phyloP scores from a whole-genome alignment of 441 rosid genomes.

The Syzygium malaccense region DNA sequence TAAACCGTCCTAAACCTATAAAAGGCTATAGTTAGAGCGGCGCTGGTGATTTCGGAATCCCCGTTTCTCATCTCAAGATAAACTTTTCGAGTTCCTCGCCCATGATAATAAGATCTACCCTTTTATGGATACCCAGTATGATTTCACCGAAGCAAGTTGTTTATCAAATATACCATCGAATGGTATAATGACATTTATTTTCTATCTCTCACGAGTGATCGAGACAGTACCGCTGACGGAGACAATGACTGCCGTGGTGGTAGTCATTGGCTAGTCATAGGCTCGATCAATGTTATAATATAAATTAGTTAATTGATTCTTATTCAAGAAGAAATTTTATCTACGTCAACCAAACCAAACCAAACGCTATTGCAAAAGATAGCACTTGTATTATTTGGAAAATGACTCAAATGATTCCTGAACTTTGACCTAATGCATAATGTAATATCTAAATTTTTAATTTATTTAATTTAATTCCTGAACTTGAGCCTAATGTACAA shows the following conservation, averaged over 20 bases:
- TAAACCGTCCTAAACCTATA: neutral
- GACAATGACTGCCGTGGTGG: neutral
- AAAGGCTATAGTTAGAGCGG: neutral
- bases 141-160: neutral
- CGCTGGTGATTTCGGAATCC: neutral
- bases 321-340: neutral
- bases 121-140: neutral
- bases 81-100: neutral
- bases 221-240: accelerated
- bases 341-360: neutral
- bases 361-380: neutral
- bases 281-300: neutral
- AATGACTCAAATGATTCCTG: no score
- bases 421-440: no score
- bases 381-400: neutral
- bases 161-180: neutral
- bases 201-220: neutral
- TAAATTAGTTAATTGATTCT: neutral
- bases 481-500: no score
- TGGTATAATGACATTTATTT: accelerated
- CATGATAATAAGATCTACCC: neutral
- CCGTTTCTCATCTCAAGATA: neutral
- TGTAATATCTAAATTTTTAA: no score
- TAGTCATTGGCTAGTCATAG: neutral
- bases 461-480: no score